Base-by-base conservation (phyloP, 2,329 filamentous ascomycete genomes). In the Massarina eburnea region DNA sequence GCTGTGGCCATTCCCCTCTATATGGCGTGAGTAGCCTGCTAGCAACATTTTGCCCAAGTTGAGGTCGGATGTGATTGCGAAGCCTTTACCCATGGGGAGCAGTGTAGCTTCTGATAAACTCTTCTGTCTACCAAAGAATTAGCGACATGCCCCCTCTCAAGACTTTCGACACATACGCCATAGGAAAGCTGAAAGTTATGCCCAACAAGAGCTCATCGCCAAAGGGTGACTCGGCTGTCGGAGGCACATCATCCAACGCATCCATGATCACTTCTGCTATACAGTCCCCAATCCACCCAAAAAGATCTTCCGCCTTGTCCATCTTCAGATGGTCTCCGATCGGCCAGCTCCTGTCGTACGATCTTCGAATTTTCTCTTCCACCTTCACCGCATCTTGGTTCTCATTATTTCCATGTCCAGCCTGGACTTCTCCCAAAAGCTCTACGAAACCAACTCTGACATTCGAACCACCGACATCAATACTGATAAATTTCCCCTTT, bases 281-380 rank as follows among this genome's bases (percentile, higher is more conserved):
- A 59, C 85, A 88, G 57, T 80, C 76, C 20, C 88, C 89, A 54
- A 94, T 89, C 88, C 88, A 94, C n/a, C 78, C 71, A 66, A 94
- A 94, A 2, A 92, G 73, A 46, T 84, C 83, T 45, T 89, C 83
- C 1, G 86, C 82, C 52, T 91, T 85, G 55, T 90, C 83, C 66
- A 80, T 82, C 62, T 90, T 90, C 51, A 91, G 71, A 43, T 85
- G 81, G 33, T 90, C 82, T 38, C 80, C 80, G 57, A 91, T 91
- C 7, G 86, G 81, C 86, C 87, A 91, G 43, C 81, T 81, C 53
- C 78, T 84, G 64, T 91, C 88, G 44, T 89, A 71, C 4, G 80
- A 79, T 37, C 84, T 76, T 27, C 75, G 75, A 24, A 86, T 73
- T 34, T 77, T 77, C 33, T 56, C 51, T 17, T 56, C 48, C 4